Percentiles rank a stretch among this genome's conserved stretches.
These are phyloP conservation scores for Obelidium mucronatum DNA, from an alignment of 192 early-diverging fungal genomes.

Conservation along the genomic window DNA sequence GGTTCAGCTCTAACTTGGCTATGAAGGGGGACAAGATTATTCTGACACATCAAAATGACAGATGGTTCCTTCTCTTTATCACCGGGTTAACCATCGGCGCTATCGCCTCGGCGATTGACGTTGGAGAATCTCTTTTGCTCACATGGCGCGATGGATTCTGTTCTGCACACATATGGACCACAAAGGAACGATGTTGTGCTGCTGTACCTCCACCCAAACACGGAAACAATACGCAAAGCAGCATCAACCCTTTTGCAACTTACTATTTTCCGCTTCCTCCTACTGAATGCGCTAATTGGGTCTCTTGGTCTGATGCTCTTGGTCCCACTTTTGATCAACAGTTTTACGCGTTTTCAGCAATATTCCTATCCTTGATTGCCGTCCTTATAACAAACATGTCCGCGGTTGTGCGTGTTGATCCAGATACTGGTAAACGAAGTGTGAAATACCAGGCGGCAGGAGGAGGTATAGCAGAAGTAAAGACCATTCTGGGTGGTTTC, in stretches of 20 bases:
- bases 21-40: too few relatives aligned
- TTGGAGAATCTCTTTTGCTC: neutral
- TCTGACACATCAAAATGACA: neutral
- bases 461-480: conserved; percentile 81
- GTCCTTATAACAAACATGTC: neutral
- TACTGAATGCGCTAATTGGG: neutral
- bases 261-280: neutral
- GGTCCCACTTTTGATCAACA: neutral
- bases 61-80: conserved; percentile 14
- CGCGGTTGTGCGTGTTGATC: neutral
- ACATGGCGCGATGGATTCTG: conserved; percentile 40
- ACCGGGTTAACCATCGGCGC: conserved; percentile 22
- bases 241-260: neutral
- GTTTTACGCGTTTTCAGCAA: neutral
- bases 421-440: neutral
- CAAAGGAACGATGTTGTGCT: neutral
- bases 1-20: too few relatives aligned
- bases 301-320: neutral
- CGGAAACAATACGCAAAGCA: neutral
- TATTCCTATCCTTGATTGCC: neutral
- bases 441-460: conserved; percentile 60
- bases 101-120: conserved; percentile 13
- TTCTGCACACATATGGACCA: neutral
- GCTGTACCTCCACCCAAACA: neutral
- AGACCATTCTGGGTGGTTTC: conserved; percentile 92